These are phyloP conservation scores for Catenaria anguillulae DNA, from an alignment of 371 early-diverging fungal species.

Conservation along the genomic window DNA sequence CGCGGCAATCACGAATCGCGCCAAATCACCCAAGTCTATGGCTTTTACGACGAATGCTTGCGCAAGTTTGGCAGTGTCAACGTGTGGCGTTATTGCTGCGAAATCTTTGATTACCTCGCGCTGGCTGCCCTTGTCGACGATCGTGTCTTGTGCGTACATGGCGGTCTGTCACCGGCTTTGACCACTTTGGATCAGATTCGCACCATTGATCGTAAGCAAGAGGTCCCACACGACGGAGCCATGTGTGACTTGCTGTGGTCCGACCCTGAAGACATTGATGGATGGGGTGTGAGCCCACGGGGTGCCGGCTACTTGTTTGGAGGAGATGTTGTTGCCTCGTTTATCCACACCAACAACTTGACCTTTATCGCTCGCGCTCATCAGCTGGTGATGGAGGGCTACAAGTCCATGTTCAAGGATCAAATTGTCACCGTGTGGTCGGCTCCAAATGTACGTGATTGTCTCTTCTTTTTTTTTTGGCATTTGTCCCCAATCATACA, in stretches of 20 bases:
- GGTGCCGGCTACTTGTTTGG: constrained; percentile 99
- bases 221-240: constrained; percentile 97
- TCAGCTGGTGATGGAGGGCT: constrained; percentile 99
- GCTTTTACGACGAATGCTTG: constrained; percentile 98
- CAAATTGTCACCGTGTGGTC: constrained; percentile 98
- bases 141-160: constrained; percentile 93
- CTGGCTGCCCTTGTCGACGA: constrained; percentile 89
- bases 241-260: constrained; percentile 99
- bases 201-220: constrained; percentile 93
- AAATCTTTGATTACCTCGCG: constrained; percentile 94
- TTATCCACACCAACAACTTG: constrained; percentile 69
- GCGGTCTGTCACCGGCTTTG: constrained; percentile 90
- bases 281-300: constrained; percentile 95
- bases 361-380: constrained; percentile 95
- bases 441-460: constrained; percentile 65
- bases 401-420: constrained; percentile 85
- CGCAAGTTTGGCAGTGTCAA: constrained; percentile 93
- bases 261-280: constrained; percentile 92
- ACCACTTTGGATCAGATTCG: constrained; percentile 93
- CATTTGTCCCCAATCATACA: no score
- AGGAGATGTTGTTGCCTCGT: constrained; percentile 45
- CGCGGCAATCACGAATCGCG: constrained; percentile 98
- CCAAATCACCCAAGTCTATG: constrained; percentile 98
- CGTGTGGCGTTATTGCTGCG: constrained; percentile 97
- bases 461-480: background rate